Percentiles rank a stretch among this genome's conserved stretches.
Evolutionary conservation across 768 basidiomycete species (phyloP).

Genomic region (Mycena vulgaris): DNA sequence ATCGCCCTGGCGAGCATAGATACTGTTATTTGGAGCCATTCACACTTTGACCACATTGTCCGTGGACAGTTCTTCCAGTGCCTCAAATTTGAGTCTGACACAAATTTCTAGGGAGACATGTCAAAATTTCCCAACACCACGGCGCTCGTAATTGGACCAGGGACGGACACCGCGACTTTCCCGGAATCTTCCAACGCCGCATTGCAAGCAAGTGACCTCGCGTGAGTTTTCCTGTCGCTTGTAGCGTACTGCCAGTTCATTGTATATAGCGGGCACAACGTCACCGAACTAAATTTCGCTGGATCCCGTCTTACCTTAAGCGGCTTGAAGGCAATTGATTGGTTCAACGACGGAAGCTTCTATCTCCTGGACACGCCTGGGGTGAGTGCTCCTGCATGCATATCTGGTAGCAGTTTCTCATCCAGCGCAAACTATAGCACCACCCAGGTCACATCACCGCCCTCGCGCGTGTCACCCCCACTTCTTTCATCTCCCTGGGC

Average conservation of each 20-base stretch:
- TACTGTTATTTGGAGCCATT: conserved; percentile 33
- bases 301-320: conserved; percentile 23
- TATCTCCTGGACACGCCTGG: conserved; percentile 40
- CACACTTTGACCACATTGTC: too few species aligned
- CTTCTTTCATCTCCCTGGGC: conserved; percentile 32
- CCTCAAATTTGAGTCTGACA: not conserved
- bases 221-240: conserved; percentile 10
- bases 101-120: conserved; percentile 32
- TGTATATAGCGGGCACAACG: conserved; percentile 18
- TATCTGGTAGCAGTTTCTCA: not conserved
- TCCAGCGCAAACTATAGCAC: conserved; percentile 16
- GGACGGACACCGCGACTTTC: conserved; percentile 23
- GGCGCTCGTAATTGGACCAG: conserved; percentile 26
- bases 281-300: conserved; percentile 29
- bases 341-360: conserved; percentile 37
- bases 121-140: conserved; percentile 38
- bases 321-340: conserved; percentile 34
- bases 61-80: too few species aligned
- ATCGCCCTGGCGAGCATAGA: conserved; percentile 28
- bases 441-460: conserved; percentile 20
- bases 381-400: conserved; percentile 6
- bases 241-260: not conserved
- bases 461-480: conserved; percentile 34
- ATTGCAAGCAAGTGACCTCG: conserved; percentile 30
- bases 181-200: conserved; percentile 21